Evolutionary conservation across 2,329 filamentous ascomycete species (phyloP).

Genomic region (Lasiodiplodia theobromae): DNA sequence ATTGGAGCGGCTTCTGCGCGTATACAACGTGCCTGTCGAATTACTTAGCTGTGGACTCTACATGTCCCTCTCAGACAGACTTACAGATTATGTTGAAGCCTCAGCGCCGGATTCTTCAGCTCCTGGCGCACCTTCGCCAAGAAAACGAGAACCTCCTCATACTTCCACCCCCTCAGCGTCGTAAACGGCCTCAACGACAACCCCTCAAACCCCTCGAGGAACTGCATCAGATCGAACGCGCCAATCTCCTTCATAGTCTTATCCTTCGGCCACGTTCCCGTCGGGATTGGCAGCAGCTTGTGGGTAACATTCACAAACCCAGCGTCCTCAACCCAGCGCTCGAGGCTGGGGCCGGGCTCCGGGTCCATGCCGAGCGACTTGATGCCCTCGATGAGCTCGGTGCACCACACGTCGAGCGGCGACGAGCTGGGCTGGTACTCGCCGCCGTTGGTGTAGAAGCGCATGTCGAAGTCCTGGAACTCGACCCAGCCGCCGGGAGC

Average conservation of each 20-base stretch:
- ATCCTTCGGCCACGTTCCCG: slow-evolving; percentile 34
- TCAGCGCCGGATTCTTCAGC: slow-evolving; percentile 33
- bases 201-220: slow-evolving; percentile 39
- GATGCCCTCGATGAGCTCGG: slow-evolving; percentile 2
- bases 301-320: slow-evolving; percentile 46
- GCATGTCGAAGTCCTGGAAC: slow-evolving; percentile 39
- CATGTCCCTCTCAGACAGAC: background rate
- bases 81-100: slow-evolving; percentile 38
- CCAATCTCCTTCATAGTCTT: slow-evolving; percentile 39
- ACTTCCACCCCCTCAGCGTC: slow-evolving; percentile 34
- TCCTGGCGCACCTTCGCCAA: slow-evolving; percentile 36
- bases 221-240: slow-evolving; percentile 38
- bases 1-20: slow-evolving; percentile 36
- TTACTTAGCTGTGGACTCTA: too few species aligned
- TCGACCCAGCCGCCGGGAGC: slow-evolving; percentile 35
- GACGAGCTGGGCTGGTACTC: slow-evolving; percentile 30
- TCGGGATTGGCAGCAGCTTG: slow-evolving; percentile 42
- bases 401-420: slow-evolving; percentile 30
- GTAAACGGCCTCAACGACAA: slow-evolving; percentile 35
- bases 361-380: background rate
- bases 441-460: slow-evolving; percentile 9
- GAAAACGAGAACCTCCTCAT: slow-evolving; percentile 38
- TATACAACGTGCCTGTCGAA: slow-evolving; percentile 28
- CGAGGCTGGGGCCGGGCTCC: slow-evolving; percentile 34
- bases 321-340: slow-evolving; percentile 41